Evolutionary conservation across 106 monocot species (phyloP).

Genomic region (Amphibolis antarctica): DNA sequence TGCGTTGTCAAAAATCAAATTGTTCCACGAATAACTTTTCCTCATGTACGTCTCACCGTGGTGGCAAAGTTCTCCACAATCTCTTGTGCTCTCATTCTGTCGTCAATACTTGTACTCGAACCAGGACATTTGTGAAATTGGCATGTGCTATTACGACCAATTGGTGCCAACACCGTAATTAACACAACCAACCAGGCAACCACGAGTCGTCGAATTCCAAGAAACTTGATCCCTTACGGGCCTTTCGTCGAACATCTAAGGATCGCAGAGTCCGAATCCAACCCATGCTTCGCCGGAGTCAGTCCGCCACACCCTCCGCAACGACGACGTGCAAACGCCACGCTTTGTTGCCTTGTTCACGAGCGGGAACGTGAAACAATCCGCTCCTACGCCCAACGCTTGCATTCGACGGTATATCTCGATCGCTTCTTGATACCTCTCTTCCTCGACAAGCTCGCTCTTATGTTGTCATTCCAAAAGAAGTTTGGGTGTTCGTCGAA

Average conservation of each 20-base stretch:
- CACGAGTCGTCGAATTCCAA: constrained; percentile 71
- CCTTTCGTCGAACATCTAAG: constrained; percentile 76
- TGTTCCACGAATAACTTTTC: too few relatives aligned
- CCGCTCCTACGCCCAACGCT: constrained; percentile 11
- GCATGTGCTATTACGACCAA: too few relatives aligned
- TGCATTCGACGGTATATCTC: constrained; percentile 31
- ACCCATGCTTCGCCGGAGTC: constrained; percentile 42
- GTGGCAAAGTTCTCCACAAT: too few relatives aligned
- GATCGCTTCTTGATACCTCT: background rate
- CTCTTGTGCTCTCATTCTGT: too few relatives aligned
- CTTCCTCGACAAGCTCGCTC: background rate
- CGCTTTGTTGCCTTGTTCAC: constrained; percentile 75
- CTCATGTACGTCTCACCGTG: too few relatives aligned
- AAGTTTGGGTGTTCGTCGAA: too few relatives aligned
- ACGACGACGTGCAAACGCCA: constrained; percentile 14
- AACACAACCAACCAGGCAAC: constrained; percentile 29
- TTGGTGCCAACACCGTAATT: too few relatives aligned
- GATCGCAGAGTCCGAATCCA: constrained; percentile 57
- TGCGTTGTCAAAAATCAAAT: too few relatives aligned
- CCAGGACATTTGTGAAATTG: too few relatives aligned
- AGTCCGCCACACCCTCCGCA: constrained; percentile 28
- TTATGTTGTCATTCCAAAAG: constrained; percentile 4
- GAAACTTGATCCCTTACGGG: constrained; percentile 42
- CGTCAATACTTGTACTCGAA: too few relatives aligned
- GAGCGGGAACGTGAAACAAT: constrained; percentile 69